Evolutionary conservation across 352 stramenopile species (phyloP).

Genomic region (Pythium myriotylum): DNA sequence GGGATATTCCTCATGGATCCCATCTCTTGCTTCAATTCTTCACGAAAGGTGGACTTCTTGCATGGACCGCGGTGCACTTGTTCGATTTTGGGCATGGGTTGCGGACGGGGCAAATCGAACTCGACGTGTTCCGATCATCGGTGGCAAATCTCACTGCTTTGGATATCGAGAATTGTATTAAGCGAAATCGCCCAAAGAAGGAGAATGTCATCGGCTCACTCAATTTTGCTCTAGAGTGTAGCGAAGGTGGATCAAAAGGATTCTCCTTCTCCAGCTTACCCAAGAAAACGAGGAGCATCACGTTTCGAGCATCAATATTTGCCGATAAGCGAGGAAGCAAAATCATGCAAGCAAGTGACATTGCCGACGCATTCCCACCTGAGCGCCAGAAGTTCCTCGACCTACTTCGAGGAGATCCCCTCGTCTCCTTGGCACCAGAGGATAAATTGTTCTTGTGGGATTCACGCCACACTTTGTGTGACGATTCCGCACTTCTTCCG

Average conservation of each 20-base stretch:
- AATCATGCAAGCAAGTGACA: slow-evolving; percentile 7
- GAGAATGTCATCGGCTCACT: slow-evolving; percentile 43
- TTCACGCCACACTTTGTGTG: slow-evolving; percentile 50
- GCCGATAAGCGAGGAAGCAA: slow-evolving; percentile 29
- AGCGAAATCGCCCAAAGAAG: slow-evolving; percentile 34
- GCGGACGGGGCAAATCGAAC: slow-evolving; percentile 41
- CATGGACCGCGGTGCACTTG: slow-evolving; percentile 73
- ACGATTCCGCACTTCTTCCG: slow-evolving; percentile 79
- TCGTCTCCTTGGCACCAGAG: slow-evolving; percentile 58
- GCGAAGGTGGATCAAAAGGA: slow-evolving; percentile 35
- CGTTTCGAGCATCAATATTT: slow-evolving; percentile 78
- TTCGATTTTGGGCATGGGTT: slow-evolving; percentile 85
- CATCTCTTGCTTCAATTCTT: slow-evolving; percentile 66
- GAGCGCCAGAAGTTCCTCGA: slow-evolving; percentile 53
- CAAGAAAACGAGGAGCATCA: slow-evolving; percentile 49
- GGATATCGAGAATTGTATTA: slow-evolving; percentile 75
- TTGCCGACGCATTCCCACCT: slow-evolving; percentile 33
- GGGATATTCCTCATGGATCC: slow-evolving; percentile 76
- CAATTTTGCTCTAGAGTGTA: slow-evolving; percentile 52
- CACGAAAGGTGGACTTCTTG: slow-evolving; percentile 42
- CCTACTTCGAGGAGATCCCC: slow-evolving; percentile 60
- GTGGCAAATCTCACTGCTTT: slow-evolving; percentile 49
- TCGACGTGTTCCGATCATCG: slow-evolving; percentile 47
- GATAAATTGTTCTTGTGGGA: slow-evolving; percentile 78
- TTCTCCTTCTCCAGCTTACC: slow-evolving; percentile 69